Evolutionary conservation across 176 grass and related monocot species (phyloP).

Genomic region (Poa pratensis): DNA sequence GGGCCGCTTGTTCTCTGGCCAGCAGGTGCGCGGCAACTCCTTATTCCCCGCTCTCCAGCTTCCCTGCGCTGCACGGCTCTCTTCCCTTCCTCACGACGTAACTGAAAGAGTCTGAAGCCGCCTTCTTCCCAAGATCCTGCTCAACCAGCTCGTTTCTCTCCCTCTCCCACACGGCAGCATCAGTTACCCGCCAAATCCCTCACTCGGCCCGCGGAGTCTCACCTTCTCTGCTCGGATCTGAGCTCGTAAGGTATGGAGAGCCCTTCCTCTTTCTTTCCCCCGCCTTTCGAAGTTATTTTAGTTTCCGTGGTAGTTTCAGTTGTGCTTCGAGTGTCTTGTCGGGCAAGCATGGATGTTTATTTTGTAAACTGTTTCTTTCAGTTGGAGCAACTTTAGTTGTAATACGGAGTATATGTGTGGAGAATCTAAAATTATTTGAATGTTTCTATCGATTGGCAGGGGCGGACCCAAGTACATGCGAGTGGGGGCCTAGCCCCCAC

Average conservation of each 20-base stretch:
- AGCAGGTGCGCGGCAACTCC: neutral
- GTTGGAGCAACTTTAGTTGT: neutral
- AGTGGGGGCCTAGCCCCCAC: no score
- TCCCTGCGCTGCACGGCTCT: slow-evolving; percentile 14
- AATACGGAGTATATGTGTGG: neutral
- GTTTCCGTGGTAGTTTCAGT: neutral
- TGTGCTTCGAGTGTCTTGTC: neutral
- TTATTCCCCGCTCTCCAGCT: neutral
- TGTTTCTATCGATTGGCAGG: neutral
- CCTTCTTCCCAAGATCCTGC: neutral
- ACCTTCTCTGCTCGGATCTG: neutral
- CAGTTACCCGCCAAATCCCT: neutral
- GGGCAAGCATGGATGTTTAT: neutral
- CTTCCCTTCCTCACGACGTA: slow-evolving; percentile 17
- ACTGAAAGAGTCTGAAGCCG: neutral
- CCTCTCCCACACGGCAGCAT: neutral
- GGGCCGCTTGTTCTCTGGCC: neutral
- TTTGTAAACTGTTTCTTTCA: neutral
- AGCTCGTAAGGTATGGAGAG: slow-evolving; percentile 9
- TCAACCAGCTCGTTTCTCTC: neutral
- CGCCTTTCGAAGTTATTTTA: slow-evolving; percentile 2
- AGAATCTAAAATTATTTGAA: neutral
- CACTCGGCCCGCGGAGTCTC: neutral
- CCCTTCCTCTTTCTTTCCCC: no score
- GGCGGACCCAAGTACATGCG: no score